Conservation (phyloP, 257 asterid genomes). For the Solanum bukasovii region DNA sequence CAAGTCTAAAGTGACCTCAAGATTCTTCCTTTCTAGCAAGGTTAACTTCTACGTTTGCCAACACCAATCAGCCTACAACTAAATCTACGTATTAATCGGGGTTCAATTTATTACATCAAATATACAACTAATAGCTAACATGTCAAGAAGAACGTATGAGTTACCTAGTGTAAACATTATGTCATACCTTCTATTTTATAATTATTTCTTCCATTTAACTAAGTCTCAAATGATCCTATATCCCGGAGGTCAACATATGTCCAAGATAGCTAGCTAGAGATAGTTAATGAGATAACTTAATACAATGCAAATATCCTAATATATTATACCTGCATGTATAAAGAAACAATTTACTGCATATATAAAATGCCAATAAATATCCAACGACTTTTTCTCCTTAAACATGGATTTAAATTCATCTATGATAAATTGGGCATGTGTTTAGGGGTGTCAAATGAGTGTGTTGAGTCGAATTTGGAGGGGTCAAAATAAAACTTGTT, state of each 20-base stretch:
- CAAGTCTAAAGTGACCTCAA: neutral
- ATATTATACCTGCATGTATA: neutral
- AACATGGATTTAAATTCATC: neutral
- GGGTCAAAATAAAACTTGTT: neutral
- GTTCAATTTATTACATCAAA: neutral
- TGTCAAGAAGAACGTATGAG: neutral
- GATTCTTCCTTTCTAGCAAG: neutral
- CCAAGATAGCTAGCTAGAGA: neutral
- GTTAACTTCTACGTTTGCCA: neutral
- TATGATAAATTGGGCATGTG: neutral
- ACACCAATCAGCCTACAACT: neutral
- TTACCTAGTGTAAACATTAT: neutral
- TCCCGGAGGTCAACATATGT: too few relatives aligned
- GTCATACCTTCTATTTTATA: neutral
- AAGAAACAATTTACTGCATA: neutral
- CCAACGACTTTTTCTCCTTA: neutral
- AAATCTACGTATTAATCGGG: neutral
- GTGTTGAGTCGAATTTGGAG: neutral
- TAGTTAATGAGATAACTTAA: neutral
- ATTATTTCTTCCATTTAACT: neutral
- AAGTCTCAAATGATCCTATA: neutral
- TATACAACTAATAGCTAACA: neutral
- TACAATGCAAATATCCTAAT: neutral
- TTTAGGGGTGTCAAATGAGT: neutral
- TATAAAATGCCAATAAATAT: neutral